phyloP scores from a whole-genome alignment of 495 filamentous ascomycete species.

The Acidomyces sp. region DNA sequence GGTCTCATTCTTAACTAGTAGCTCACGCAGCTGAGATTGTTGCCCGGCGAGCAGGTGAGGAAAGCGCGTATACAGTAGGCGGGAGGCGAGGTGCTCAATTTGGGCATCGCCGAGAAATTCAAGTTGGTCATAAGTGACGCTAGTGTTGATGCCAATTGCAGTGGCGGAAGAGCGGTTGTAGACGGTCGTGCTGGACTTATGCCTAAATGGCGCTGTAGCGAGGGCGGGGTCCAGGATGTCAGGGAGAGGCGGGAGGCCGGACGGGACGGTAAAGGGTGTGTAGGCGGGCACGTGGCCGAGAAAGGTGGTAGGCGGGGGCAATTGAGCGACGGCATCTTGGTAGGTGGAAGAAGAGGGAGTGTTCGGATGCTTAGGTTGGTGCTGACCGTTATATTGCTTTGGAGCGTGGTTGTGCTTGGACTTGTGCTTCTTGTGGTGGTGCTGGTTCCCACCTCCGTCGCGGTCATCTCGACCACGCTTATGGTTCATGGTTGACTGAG shows the following conservation, averaged over 20 bases:
- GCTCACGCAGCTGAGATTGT: slow-evolving; percentile 23
- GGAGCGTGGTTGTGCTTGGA: slow-evolving; percentile 3
- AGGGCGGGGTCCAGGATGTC: slow-evolving; percentile 6
- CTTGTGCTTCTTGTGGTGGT: slow-evolving; percentile 11
- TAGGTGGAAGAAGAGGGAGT: neutral
- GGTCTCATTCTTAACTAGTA: slow-evolving; percentile 59
- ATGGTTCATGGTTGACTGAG: slow-evolving; percentile 2
- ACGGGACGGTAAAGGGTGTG: slow-evolving; percentile 16
- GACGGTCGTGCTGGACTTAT: slow-evolving; percentile 11
- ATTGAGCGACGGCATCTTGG: slow-evolving; percentile 8
- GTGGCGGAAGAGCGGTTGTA: slow-evolving; percentile 11
- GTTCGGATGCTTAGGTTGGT: slow-evolving; percentile 1
- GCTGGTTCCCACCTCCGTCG: neutral
- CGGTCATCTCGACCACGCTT: slow-evolving; percentile 6
- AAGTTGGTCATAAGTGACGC: slow-evolving; percentile 23
- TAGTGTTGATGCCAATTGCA: neutral
- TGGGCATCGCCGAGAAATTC: slow-evolving; percentile 34
- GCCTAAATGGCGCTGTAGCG: slow-evolving; percentile 19
- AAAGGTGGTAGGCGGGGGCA: slow-evolving; percentile 9
- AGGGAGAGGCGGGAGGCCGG: slow-evolving; percentile 16
- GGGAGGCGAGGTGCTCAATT: slow-evolving; percentile 25
- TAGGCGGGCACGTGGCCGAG: slow-evolving; percentile 11
- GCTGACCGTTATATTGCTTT: too few relatives aligned
- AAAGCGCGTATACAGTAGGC: slow-evolving; percentile 25
- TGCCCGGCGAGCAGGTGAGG: slow-evolving; percentile 20